Percentiles rank a stretch among this genome's conserved stretches.
Conservation (phyloP, 495 filamentous ascomycete genomes). For the Aspergillus steynii region DNA sequence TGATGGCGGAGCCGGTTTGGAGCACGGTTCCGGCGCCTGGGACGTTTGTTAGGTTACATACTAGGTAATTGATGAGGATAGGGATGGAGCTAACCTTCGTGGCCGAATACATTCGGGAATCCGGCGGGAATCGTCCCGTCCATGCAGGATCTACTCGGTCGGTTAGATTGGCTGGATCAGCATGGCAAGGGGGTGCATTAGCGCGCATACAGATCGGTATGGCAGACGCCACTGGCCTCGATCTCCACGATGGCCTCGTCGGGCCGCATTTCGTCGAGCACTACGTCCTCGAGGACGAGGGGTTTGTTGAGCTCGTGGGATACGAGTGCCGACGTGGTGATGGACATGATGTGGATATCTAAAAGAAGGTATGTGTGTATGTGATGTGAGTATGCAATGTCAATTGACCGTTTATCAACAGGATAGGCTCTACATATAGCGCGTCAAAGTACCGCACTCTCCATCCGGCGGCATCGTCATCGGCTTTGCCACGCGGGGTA, state of each 20-base stretch:
- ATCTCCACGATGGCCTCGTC: slow-evolving; percentile 41
- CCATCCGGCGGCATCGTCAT: too few species aligned
- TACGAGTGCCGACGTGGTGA: not conserved
- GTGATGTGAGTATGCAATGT: not conserved
- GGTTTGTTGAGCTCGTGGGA: not conserved
- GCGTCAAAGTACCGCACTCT: too few species aligned
- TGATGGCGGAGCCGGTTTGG: slow-evolving; percentile 36
- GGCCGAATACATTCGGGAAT: slow-evolving; percentile 23
- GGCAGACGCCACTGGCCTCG: slow-evolving; percentile 41
- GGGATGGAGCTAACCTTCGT: slow-evolving; percentile 22
- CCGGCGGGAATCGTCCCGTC: slow-evolving; percentile 16
- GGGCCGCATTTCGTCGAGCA: slow-evolving; percentile 8
- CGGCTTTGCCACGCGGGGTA: too few species aligned
- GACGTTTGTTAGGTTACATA: not conserved
- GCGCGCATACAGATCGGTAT: slow-evolving; percentile 31
- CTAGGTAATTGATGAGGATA: not conserved
- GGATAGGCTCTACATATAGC: too few species aligned
- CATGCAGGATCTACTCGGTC: slow-evolving; percentile 9
- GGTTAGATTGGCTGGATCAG: too few species aligned
- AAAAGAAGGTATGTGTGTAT: too few species aligned
- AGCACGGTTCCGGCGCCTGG: slow-evolving; percentile 44
- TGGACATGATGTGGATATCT: slow-evolving; percentile 1
- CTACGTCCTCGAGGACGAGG: slow-evolving; percentile 5
- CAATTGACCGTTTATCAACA: too few species aligned
- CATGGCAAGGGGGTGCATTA: too few species aligned